A percentile compares a stretch with the other conserved stretches of the same genome.
Conservation (phyloP, 345 rosid species). For the Clausena lansium region DNA sequence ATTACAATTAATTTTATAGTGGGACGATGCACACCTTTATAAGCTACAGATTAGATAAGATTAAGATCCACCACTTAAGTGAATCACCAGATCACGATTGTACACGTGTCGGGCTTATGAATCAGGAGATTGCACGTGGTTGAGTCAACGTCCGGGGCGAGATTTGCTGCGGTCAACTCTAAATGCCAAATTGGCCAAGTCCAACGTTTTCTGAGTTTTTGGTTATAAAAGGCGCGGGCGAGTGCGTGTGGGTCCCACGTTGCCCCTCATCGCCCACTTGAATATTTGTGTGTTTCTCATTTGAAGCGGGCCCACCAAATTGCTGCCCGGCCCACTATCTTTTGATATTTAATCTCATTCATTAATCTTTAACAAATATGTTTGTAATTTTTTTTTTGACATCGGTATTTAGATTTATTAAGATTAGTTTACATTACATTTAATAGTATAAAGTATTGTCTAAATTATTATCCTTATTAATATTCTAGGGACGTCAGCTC, state of each 20-base stretch:
- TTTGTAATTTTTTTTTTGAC: too few relatives aligned
- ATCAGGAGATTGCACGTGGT: not conserved
- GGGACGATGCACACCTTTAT: not conserved
- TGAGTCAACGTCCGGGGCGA: not conserved
- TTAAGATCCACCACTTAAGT: not conserved
- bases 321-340: not conserved
- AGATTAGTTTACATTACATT: too few relatives aligned
- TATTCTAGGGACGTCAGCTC: too few relatives aligned
- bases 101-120: not conserved
- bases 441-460: too few relatives aligned
- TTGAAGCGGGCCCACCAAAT: not conserved
- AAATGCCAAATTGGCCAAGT: not conserved
- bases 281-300: not conserved
- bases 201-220: too few relatives aligned
- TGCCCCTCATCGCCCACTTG: not conserved
- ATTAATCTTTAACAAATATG: not conserved
- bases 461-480: too few relatives aligned
- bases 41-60: not conserved
- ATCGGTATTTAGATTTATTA: too few relatives aligned
- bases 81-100: not conserved
- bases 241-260: constrained; percentile 6
- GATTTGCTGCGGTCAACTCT: not conserved
- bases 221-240: not conserved
- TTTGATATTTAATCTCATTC: not conserved
- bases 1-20: not conserved